Percentiles rank a stretch among this genome's conserved stretches.
phyloP scores from a whole-genome alignment of 129 eudicot genomes.

The Helianthus tuberosus region DNA sequence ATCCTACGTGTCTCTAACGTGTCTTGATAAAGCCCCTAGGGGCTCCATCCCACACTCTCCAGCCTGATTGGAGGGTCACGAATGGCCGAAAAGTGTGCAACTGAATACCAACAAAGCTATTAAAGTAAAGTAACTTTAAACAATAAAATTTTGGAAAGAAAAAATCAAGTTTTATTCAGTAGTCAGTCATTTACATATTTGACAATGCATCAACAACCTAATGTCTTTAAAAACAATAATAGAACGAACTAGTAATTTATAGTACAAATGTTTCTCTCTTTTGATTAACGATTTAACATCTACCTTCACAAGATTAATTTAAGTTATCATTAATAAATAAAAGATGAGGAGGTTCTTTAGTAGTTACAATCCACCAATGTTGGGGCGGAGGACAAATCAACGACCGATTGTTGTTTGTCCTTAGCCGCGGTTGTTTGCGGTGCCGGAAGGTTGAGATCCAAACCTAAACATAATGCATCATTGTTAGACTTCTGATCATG shows the following conservation, averaged over 20 bases:
- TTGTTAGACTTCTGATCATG: conserved; percentile 22
- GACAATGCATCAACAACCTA: neutral
- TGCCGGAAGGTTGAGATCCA: conserved; percentile 93
- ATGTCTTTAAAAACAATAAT: neutral
- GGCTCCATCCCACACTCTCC: too few species aligned
- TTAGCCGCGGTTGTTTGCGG: conserved; percentile 40
- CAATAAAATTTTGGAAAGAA: neutral
- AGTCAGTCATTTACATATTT: conserved; percentile 11
- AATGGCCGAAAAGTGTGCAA: too few species aligned
- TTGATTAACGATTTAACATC: conserved; percentile 7
- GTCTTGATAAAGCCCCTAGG: too few species aligned
- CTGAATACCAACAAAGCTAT: too few species aligned
- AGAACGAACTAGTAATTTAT: neutral
- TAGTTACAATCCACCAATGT: conserved; percentile 81
- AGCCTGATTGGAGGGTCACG: too few species aligned
- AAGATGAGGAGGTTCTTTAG: conserved; percentile 34
- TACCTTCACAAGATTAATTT: conserved; percentile 7
- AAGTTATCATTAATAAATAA: neutral
- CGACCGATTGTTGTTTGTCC: conserved; percentile 38
- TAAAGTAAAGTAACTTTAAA: too few species aligned
- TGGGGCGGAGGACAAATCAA: conserved; percentile 52
- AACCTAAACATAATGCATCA: conserved; percentile 40
- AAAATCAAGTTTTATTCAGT: neutral
- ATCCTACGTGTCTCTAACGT: too few species aligned
- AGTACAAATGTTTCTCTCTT: neutral